phyloP scores from a whole-genome alignment of 306 rosid genomes.

The Rosa multiflora region DNA sequence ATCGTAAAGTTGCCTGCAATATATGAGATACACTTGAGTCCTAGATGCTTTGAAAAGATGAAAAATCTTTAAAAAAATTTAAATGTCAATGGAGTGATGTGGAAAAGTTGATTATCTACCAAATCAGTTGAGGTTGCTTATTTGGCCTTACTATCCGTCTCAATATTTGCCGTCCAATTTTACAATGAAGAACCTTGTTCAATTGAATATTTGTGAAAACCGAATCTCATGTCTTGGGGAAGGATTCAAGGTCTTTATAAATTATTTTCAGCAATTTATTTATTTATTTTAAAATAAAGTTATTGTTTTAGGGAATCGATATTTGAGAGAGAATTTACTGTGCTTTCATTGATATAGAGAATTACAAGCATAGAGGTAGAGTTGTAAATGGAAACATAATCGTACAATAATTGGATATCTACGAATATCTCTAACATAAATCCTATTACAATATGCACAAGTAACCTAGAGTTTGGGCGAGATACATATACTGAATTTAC shows the following conservation, averaged over 20 bases:
- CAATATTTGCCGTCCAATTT: slow-evolving; percentile 32
- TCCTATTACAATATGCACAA: too few species aligned
- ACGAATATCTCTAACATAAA: too few species aligned
- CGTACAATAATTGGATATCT: too few species aligned
- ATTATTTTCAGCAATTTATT: neutral
- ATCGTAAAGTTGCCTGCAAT: neutral
- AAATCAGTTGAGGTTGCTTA: slow-evolving; percentile 38
- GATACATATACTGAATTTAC: too few species aligned
- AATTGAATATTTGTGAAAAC: slow-evolving; percentile 27
- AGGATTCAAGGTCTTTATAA: slow-evolving; percentile 16
- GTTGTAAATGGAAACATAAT: too few species aligned
- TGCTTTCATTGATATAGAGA: too few species aligned
- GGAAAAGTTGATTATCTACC: slow-evolving; percentile 23
- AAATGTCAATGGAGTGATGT: slow-evolving; percentile 21
- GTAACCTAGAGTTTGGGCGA: too few species aligned
- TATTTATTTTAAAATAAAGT: too few species aligned
- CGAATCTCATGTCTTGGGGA: slow-evolving; percentile 15
- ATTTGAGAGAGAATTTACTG: too few species aligned
- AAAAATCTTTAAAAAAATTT: slow-evolving; percentile 23
- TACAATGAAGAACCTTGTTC: slow-evolving; percentile 33
- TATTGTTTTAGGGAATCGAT: too few species aligned
- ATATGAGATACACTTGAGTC: slow-evolving; percentile 18
- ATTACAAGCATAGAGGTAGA: too few species aligned
- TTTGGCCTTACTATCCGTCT: slow-evolving; percentile 36
- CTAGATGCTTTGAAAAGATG: slow-evolving; percentile 26